phyloP scores from a whole-genome alignment of 257 asterid genomes.

The Sherardia arvensis region DNA sequence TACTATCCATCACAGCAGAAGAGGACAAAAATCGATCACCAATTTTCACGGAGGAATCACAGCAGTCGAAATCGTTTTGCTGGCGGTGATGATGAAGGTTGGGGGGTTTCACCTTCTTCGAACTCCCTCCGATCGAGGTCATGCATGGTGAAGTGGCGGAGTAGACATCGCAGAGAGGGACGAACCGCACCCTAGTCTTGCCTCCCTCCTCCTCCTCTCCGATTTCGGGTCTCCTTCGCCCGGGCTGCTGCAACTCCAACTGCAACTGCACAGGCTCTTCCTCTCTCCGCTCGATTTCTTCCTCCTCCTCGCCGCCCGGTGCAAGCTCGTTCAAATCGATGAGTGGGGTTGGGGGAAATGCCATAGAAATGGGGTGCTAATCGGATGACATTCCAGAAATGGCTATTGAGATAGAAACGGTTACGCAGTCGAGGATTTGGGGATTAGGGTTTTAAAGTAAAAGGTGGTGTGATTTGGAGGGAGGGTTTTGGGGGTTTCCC shows the following conservation, averaged over 20 bases:
- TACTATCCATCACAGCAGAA: conserved; percentile 1
- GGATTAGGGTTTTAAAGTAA: conserved; percentile 34
- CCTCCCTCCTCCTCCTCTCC: conserved; percentile 45
- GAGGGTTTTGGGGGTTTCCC: conserved; percentile 49
- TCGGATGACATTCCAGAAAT: background rate
- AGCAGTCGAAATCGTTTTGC: conserved; percentile 20
- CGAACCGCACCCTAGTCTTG: conserved; percentile 43
- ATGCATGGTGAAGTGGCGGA: conserved; percentile 81
- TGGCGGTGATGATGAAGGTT: conserved; percentile 26
- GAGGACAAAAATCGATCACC: background rate
- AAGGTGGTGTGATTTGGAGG: conserved; percentile 11
- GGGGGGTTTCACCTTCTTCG: conserved; percentile 70
- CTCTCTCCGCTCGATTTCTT: background rate
- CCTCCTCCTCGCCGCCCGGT: background rate
- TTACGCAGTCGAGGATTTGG: conserved; percentile 6
- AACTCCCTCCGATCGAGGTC: conserved; percentile 53
- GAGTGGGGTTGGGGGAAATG: conserved; percentile 35
- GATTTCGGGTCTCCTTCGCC: background rate
- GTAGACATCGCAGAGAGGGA: conserved; percentile 80
- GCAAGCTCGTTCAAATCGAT: background rate
- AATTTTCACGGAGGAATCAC: conserved; percentile 14
- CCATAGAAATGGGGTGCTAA: conserved; percentile 19
- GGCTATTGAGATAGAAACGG: conserved; percentile 1
- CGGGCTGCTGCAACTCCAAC: too few species aligned
- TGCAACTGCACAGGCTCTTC: conserved; percentile 2